phyloP scores from a whole-genome alignment of 2,329 filamentous ascomycete species.

The Phyllosticta citrichinensis region DNA sequence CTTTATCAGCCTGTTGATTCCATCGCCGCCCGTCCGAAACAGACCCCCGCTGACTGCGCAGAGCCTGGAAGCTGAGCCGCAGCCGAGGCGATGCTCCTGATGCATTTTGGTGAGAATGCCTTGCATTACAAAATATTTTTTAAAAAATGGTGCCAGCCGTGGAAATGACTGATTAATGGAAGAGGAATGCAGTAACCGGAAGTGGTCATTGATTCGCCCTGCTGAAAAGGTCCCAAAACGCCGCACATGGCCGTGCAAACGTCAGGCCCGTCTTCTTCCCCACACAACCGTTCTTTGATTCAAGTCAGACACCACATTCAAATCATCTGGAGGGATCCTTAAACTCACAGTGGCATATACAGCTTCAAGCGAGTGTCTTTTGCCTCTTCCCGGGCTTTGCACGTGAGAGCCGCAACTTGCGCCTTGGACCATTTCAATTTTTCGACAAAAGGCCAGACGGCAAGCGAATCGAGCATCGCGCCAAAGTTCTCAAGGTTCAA shows the following conservation, averaged over 20 bases:
- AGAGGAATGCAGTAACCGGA: background rate
- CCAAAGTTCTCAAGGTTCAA: conserved; percentile 21
- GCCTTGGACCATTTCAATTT: conserved; percentile 22
- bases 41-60: background rate
- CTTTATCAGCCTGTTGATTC: background rate
- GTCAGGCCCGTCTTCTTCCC: conserved; percentile 18
- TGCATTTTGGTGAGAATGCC: background rate
- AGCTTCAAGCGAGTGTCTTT: conserved; percentile 22
- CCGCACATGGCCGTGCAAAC: background rate
- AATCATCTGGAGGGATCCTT: background rate
- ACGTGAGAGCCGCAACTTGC: conserved; percentile 21
- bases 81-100: background rate
- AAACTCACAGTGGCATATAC: conserved; percentile 27
- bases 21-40: background rate
- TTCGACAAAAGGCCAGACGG: conserved; percentile 27
- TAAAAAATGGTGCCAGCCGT: background rate
- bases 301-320: background rate
- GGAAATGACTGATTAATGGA: background rate
- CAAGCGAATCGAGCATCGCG: conserved; percentile 27
- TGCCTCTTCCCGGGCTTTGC: conserved; percentile 21
- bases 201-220: background rate
- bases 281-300: conserved; percentile 18
- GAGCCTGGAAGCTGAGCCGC: background rate
- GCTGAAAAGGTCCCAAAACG: background rate
- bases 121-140: background rate